These are phyloP conservation scores for Entomortierella lignicola DNA, from an alignment of 192 early-diverging fungal genomes.

Conservation along the genomic window DNA sequence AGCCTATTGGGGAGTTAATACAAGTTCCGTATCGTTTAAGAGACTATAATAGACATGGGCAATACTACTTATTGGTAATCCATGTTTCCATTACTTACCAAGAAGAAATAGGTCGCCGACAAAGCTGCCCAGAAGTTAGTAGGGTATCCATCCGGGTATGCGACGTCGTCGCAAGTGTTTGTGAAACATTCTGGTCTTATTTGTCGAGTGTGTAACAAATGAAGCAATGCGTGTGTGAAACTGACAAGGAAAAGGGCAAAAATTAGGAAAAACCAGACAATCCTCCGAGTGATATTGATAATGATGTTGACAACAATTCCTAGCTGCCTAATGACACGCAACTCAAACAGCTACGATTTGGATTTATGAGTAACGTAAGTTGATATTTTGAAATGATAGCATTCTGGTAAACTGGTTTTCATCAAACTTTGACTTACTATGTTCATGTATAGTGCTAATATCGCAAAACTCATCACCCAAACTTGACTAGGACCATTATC, in stretches of 20 bases:
- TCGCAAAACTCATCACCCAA: conserved; percentile 41
- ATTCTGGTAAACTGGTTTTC: too few relatives aligned
- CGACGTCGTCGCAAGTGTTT: not conserved
- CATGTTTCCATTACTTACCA: conserved; percentile 13
- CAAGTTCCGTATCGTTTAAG: not conserved
- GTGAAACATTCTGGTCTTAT: not conserved
- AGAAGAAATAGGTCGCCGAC: conserved; percentile 33
- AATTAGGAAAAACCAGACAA: conserved; percentile 45
- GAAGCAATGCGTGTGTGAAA: conserved; percentile 44
- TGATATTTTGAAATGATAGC: too few relatives aligned
- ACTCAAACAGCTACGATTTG: conserved; percentile 35
- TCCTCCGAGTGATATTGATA: conserved; percentile 36
- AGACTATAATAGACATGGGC: not conserved
- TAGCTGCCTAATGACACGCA: conserved; percentile 41
- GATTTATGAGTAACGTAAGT: too few relatives aligned
- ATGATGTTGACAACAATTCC: conserved; percentile 51
- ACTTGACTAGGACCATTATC: conserved; percentile 15
- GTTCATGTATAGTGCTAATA: conserved; percentile 36
- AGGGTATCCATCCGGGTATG: conserved; percentile 13
- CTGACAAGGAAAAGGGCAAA: conserved; percentile 29
- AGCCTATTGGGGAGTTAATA: conserved; percentile 5
- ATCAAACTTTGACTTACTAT: conserved; percentile 54
- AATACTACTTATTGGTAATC: too few relatives aligned
- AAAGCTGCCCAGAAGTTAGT: not conserved
- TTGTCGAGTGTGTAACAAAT: conserved; percentile 22